These are phyloP conservation scores for Cetraspora pellucida DNA, from an alignment of 192 early-diverging fungal genomes.

Conservation along the genomic window DNA sequence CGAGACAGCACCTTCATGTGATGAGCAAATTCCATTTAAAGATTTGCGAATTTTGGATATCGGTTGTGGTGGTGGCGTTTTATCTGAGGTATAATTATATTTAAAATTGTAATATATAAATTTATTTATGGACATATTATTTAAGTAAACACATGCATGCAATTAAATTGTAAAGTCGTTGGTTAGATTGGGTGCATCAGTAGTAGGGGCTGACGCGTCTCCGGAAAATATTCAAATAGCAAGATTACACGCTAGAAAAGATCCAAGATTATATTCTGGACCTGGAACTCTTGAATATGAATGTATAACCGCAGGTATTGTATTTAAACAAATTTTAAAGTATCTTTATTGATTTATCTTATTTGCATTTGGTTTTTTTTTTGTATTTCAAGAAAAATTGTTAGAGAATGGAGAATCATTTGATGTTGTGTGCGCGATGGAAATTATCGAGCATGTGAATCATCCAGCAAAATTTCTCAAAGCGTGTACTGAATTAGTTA, in stretches of 20 bases:
- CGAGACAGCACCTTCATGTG: neutral
- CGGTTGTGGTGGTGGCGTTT: constrained; percentile 92
- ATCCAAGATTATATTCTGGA: constrained; percentile 59
- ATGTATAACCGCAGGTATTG: constrained; percentile 64
- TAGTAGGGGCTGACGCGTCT: constrained; percentile 85
- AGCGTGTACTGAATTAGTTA: constrained; percentile 64
- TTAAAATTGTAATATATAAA: too few species aligned
- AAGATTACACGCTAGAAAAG: constrained; percentile 64
- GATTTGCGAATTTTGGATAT: constrained; percentile 78
- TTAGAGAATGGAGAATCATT: constrained; percentile 55
- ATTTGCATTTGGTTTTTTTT: neutral
- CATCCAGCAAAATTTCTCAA: constrained; percentile 71
- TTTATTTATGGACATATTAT: too few species aligned
- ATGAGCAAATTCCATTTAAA: constrained; percentile 47
- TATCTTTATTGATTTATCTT: neutral
- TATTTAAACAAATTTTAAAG: neutral
- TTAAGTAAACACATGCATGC: neutral
- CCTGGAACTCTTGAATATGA: constrained; percentile 62
- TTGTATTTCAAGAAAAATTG: constrained; percentile 57
- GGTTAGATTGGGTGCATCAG: constrained; percentile 72
- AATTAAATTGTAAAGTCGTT: constrained; percentile 52
- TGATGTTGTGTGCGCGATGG: constrained; percentile 83
- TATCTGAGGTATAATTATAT: constrained; percentile 67
- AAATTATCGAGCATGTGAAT: constrained; percentile 92
- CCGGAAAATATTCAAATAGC: constrained; percentile 85